Evolutionary conservation across 345 rosid genomes (phyloP).

Genomic region (Lepidium didymum): DNA sequence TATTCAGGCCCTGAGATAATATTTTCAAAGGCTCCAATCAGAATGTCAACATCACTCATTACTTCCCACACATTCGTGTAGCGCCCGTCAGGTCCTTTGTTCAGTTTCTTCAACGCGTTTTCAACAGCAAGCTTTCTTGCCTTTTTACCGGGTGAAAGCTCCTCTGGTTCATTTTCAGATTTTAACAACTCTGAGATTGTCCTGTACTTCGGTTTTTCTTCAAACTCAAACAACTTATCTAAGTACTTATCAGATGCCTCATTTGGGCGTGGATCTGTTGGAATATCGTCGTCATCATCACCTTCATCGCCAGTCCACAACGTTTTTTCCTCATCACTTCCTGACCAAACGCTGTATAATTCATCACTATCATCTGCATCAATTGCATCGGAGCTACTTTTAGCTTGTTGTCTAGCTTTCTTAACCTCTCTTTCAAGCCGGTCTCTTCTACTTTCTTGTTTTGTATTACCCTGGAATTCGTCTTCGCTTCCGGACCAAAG

Average conservation of each 20-base stretch:
- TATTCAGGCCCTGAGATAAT: slow-evolving; percentile 89
- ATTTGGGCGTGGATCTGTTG: slow-evolving; percentile 71
- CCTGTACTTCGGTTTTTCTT: slow-evolving; percentile 82
- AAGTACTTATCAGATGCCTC: slow-evolving; percentile 70
- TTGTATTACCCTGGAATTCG: slow-evolving; percentile 35
- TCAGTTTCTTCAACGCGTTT: slow-evolving; percentile 82
- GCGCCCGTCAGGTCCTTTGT: slow-evolving; percentile 93
- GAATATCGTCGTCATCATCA: slow-evolving; percentile 72
- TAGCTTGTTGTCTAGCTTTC: slow-evolving; percentile 66
- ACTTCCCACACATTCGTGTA: slow-evolving; percentile 92
- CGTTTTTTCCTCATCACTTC: slow-evolving; percentile 88
- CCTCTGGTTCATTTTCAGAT: slow-evolving; percentile 76
- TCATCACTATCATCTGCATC: slow-evolving; percentile 93
- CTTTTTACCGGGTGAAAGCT: slow-evolving; percentile 82
- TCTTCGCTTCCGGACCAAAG: slow-evolving; percentile 91
- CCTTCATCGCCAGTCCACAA: slow-evolving; percentile 92
- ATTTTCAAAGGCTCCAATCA: slow-evolving; percentile 88
- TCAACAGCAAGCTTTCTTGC: slow-evolving; percentile 92
- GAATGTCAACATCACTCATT: slow-evolving; percentile 78
- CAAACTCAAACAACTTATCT: slow-evolving; percentile 83
- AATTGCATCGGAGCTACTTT: slow-evolving; percentile 55
- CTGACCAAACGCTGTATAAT: slow-evolving; percentile 79
- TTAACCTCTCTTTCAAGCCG: slow-evolving; percentile 47
- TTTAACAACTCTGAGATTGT: slow-evolving; percentile 73
- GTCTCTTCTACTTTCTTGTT: slow-evolving; percentile 13